Conservation (phyloP, 345 rosid species). For the Eucalyptus cladocalyx region DNA sequence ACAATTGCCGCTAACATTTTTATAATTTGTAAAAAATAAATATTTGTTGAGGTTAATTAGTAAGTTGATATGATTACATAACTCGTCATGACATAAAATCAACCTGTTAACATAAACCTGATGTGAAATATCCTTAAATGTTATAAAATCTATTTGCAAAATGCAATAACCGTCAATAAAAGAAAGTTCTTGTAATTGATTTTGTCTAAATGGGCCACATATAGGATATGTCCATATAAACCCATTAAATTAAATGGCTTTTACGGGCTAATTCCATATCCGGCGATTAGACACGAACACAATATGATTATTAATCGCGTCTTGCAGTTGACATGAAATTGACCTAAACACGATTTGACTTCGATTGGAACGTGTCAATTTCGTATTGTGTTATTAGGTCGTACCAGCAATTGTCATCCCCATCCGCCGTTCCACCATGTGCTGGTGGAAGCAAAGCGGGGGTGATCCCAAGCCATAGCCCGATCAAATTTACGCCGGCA, state of each 20-base stretch:
- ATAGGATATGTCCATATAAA: background rate
- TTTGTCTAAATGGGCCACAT: background rate
- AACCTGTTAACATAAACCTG: background rate
- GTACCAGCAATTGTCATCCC: background rate
- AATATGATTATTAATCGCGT: background rate
- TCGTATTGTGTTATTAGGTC: background rate
- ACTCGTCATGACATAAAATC: background rate
- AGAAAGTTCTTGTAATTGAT: background rate
- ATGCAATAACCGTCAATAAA: background rate
- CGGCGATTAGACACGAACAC: background rate
- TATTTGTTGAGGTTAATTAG: background rate
- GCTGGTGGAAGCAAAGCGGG: rapidly evolving
- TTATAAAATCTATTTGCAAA: background rate
- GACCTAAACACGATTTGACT: background rate
- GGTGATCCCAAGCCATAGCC: too few species aligned
- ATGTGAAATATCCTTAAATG: background rate
- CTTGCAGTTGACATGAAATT: background rate
- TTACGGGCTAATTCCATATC: background rate
- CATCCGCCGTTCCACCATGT: too few species aligned
- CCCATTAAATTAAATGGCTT: background rate
- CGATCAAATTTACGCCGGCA: too few species aligned
- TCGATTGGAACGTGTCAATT: background rate
- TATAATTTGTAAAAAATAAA: too few species aligned
- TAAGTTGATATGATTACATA: background rate
- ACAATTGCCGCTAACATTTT: rapidly evolving